Evolutionary conservation across 1,139 yeast genomes (phyloP).

Genomic region (Citeromyces siamensis): DNA sequence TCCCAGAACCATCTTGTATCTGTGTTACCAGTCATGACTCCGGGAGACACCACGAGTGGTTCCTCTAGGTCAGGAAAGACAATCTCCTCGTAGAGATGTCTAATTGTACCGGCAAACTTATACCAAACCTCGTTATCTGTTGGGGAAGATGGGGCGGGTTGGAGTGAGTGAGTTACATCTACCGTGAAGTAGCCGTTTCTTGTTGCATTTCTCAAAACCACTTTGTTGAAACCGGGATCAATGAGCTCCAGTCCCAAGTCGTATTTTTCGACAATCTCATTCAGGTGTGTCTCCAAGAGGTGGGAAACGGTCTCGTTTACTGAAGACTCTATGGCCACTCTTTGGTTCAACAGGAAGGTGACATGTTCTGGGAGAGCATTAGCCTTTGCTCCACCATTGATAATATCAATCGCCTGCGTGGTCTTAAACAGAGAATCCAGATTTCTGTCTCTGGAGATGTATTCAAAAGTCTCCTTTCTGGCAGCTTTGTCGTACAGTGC

Average conservation of each 20-base stretch:
- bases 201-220: slow-evolving; percentile 8
- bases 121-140: slow-evolving; percentile 28
- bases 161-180: slow-evolving; percentile 7
- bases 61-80: slow-evolving; percentile 17
- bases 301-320: slow-evolving; percentile 27
- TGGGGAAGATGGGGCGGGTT: slow-evolving; percentile 36
- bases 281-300: slow-evolving; percentile 15
- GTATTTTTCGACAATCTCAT: slow-evolving; percentile 28
- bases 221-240: slow-evolving; percentile 17
- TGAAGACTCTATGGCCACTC: slow-evolving; percentile 37
- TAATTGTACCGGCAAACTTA: slow-evolving; percentile 29
- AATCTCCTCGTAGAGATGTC: slow-evolving; percentile 35
- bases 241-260: background rate
- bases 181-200: background rate
- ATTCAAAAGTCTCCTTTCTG: slow-evolving; percentile 26
- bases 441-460: slow-evolving; percentile 15
- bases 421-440: slow-evolving; percentile 33
- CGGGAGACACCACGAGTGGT: slow-evolving; percentile 43
- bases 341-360: slow-evolving; percentile 34
- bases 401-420: slow-evolving; percentile 48
- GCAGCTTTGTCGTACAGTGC: slow-evolving; percentile 15
- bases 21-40: slow-evolving; percentile 69
- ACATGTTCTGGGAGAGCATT: slow-evolving; percentile 45
- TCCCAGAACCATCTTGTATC: slow-evolving; percentile 76
- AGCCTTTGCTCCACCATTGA: slow-evolving; percentile 47